Evolutionary conservation across 176 grass and related monocot species (phyloP).

Genomic region (Cenchrus fungigraminus): DNA sequence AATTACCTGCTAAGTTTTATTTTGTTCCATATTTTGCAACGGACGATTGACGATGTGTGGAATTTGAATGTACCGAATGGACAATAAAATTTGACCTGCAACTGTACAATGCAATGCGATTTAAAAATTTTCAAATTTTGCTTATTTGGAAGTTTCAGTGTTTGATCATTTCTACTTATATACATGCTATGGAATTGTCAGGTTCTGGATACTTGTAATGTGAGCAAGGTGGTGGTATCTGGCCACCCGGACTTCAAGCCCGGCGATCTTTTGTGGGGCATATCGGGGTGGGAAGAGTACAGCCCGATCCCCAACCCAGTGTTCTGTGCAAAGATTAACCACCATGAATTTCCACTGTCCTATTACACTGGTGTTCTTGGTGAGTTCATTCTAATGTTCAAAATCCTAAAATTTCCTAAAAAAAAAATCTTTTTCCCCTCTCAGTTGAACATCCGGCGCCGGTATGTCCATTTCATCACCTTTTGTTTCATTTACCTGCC

Average conservation of each 20-base stretch:
- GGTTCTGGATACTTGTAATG: conserved; percentile 24
- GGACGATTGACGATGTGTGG: too few species aligned
- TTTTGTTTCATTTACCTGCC: background rate
- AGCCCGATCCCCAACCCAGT: conserved; percentile 43
- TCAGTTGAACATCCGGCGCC: background rate
- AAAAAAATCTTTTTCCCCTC: background rate
- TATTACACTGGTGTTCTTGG: conserved; percentile 65
- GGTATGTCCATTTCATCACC: too few species aligned
- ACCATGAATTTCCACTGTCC: conserved; percentile 56
- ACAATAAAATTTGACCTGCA: too few species aligned
- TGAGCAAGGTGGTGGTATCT: conserved; percentile 65
- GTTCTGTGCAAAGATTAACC: conserved; percentile 52
- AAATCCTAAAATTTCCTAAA: background rate
- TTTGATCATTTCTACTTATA: background rate
- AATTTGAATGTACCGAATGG: too few species aligned
- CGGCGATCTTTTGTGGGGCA: conserved; percentile 50
- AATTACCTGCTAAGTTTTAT: too few species aligned
- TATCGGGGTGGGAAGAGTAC: conserved; percentile 74
- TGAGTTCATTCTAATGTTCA: conserved; percentile 3
- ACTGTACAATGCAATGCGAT: too few species aligned
- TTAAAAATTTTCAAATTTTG: too few species aligned
- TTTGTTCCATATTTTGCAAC: too few species aligned
- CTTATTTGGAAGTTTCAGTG: too few species aligned
- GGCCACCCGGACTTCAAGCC: conserved; percentile 53
- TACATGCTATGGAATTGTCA: background rate